Evolutionary conservation across 768 basidiomycete genomes (phyloP).

Genomic region (Hypholoma sublateritium): DNA sequence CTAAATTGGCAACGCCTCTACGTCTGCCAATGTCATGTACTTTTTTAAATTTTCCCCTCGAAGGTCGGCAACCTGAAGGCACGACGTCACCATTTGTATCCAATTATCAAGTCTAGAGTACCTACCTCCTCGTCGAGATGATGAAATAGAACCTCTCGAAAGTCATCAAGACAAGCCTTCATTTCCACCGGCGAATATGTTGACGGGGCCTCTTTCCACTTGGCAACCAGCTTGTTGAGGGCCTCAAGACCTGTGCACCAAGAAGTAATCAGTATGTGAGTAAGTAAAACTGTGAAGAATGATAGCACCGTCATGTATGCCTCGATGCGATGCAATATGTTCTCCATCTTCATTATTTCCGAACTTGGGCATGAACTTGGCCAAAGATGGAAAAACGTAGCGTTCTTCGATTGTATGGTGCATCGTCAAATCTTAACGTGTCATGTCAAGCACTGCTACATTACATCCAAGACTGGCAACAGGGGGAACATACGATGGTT

Average conservation of each 20-base stretch:
- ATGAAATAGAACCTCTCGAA: conserved; percentile 46
- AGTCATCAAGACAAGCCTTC: conserved; percentile 47
- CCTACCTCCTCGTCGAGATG: conserved; percentile 56
- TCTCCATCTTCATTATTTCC: conserved; percentile 35
- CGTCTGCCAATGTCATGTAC: conserved; percentile 49
- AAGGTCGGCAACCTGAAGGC: conserved; percentile 45
- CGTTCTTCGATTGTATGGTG: conserved; percentile 59
- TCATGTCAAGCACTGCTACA: neutral
- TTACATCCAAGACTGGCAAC: neutral
- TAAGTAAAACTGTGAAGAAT: neutral
- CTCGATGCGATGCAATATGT: conserved; percentile 49
- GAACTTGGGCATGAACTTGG: conserved; percentile 49
- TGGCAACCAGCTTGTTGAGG: conserved; percentile 36
- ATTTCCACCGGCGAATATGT: conserved; percentile 52
- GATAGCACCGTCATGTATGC: conserved; percentile 50
- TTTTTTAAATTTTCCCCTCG: conserved; percentile 51
- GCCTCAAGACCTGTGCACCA: conserved; percentile 40
- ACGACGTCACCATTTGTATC: neutral
- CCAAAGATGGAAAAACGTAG: conserved; percentile 51
- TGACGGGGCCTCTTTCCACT: conserved; percentile 42
- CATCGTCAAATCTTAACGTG: conserved; percentile 43
- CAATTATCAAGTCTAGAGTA: neutral
- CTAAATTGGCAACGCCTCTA: conserved; percentile 14
- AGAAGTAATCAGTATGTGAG: neutral
- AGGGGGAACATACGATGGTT: conserved; percentile 35